Conservation (phyloP, 257 asterid genomes). For the Ocimum tenuiflorum region DNA sequence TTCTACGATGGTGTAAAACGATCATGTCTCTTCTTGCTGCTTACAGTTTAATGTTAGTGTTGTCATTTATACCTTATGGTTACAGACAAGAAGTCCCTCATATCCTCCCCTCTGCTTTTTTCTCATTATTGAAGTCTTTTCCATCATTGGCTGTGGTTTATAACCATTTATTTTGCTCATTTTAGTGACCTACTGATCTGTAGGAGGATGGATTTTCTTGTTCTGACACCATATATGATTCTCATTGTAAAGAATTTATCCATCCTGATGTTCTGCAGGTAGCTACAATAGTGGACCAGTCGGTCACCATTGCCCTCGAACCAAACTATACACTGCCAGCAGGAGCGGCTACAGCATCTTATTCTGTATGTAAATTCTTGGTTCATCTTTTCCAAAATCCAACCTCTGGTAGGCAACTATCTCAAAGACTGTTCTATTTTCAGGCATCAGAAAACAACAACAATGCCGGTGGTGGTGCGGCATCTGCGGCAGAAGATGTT, state of each 20-base stretch:
- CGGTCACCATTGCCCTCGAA: conserved; percentile 38
- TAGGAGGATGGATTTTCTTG: not conserved
- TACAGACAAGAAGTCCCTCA: no score
- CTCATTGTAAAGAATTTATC: not conserved
- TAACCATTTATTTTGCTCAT: not conserved
- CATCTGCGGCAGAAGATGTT: conserved; percentile 56
- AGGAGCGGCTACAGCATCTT: conserved; percentile 26
- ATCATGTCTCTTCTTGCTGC: not conserved
- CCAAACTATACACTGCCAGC: conserved; percentile 43
- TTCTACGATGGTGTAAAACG: not conserved
- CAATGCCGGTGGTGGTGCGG: conserved; percentile 22
- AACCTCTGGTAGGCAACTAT: not conserved
- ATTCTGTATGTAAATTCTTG: conserved; percentile 25
- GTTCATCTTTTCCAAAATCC: not conserved
- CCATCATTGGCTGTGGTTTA: not conserved
- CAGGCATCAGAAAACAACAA: conserved; percentile 38
- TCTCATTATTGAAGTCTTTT: not conserved
- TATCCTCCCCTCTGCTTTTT: no score
- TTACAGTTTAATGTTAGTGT: not conserved
- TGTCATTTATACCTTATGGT: not conserved
- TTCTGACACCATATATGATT: not conserved
- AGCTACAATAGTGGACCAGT: conserved; percentile 59
- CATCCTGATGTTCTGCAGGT: conserved; percentile 35
- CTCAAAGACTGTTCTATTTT: not conserved
- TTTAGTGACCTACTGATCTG: not conserved